Evolutionary conservation across 2,329 filamentous ascomycete species (phyloP).

Genomic region (Penicillium sp.): DNA sequence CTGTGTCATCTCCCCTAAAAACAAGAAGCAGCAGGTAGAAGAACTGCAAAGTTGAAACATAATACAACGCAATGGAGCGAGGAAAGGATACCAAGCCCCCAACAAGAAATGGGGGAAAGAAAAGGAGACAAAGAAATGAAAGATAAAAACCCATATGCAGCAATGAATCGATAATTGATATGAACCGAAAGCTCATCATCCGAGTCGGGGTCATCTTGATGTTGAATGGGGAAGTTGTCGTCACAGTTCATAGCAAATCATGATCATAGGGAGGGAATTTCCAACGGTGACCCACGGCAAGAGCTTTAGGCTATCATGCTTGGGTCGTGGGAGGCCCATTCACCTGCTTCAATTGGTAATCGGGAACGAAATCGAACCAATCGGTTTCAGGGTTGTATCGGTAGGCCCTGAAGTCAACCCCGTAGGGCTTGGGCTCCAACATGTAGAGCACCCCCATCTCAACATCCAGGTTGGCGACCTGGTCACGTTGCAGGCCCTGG

Average conservation of each 20-base stretch:
- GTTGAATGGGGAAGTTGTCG: slow-evolving; percentile 6
- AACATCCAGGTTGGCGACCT: slow-evolving; percentile 92
- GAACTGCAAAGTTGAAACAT: background rate
- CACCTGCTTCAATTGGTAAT: slow-evolving; percentile 68
- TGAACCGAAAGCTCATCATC: background rate
- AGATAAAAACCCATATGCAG: background rate
- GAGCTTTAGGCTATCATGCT: background rate
- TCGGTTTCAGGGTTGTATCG: slow-evolving; percentile 75
- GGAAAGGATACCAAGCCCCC: background rate
- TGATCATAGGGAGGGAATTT: background rate
- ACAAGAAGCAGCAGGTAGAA: background rate
- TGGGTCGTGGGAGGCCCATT: slow-evolving; percentile 7
- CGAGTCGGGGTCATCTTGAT: background rate
- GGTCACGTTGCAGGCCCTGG: slow-evolving; percentile 83
- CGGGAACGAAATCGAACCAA: slow-evolving; percentile 82
- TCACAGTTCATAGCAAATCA: slow-evolving; percentile 17
- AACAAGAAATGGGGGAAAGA: background rate
- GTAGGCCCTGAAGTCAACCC: slow-evolving; percentile 95
- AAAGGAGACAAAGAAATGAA: background rate
- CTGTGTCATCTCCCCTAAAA: background rate
- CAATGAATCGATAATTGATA: background rate
- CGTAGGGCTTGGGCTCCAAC: slow-evolving; percentile 96
- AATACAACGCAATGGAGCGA: background rate
- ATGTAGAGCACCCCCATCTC: slow-evolving; percentile 92
- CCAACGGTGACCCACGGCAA: background rate